phyloP scores from a whole-genome alignment of 139 green algal species.

The Closterium sp. region DNA sequence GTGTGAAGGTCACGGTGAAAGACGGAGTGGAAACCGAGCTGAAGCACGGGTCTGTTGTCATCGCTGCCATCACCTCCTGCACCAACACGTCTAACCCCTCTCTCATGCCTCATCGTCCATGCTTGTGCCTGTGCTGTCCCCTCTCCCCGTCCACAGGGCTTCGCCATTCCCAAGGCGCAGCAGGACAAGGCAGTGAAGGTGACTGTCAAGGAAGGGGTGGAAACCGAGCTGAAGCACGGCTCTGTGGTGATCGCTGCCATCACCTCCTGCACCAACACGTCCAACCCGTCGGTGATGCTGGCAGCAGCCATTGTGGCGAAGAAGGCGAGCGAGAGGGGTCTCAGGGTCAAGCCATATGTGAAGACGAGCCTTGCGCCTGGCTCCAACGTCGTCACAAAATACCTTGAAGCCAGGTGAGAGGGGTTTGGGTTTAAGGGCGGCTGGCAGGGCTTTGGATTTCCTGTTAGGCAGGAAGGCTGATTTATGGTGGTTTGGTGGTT shows the following conservation, averaged over 20 bases:
- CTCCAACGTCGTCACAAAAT: slow-evolving; percentile 48
- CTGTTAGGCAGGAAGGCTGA: too few species aligned
- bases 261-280: slow-evolving; percentile 55
- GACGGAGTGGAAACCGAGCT: slow-evolving; percentile 18
- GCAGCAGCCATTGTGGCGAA: slow-evolving; percentile 49
- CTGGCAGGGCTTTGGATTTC: too few species aligned
- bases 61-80: slow-evolving; percentile 47
- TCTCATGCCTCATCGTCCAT: too few species aligned
- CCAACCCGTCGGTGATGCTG: slow-evolving; percentile 51
- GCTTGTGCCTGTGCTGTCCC: not conserved
- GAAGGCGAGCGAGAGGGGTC: slow-evolving; percentile 43
- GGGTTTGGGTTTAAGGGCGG: too few species aligned
- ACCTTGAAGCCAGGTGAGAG: slow-evolving; percentile 36
- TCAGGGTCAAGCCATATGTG: slow-evolving; percentile 39
- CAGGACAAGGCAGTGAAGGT: slow-evolving; percentile 42
- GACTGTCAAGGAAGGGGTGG: slow-evolving; percentile 18
- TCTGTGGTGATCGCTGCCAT: slow-evolving; percentile 48
- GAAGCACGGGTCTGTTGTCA: slow-evolving; percentile 17
- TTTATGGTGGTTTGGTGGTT: too few species aligned
- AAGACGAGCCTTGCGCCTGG: slow-evolving; percentile 53
- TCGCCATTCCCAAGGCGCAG: slow-evolving; percentile 32
- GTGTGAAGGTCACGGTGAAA: slow-evolving; percentile 11
- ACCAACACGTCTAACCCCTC: slow-evolving; percentile 54
- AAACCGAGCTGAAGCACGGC: slow-evolving; percentile 21
- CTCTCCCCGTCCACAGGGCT: slow-evolving; percentile 11